Evolutionary conservation across 257 asterid species (phyloP).

Genomic region (Solanum chiquidenum): DNA sequence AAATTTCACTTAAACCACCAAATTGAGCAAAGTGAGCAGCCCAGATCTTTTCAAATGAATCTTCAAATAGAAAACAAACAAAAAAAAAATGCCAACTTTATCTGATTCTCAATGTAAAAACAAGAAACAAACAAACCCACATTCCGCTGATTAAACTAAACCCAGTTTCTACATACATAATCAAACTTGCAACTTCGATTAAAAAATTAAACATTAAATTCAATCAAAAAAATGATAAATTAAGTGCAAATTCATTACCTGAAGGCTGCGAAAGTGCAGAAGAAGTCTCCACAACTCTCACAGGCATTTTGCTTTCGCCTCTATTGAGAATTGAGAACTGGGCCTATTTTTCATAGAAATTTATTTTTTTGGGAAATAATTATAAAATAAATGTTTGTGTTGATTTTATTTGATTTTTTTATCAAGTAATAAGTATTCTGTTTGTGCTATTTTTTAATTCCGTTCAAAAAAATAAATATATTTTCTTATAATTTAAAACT

Average conservation of each 20-base stretch:
- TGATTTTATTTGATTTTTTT: background rate
- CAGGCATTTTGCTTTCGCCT: constrained; percentile 7
- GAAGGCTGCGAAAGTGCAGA: constrained; percentile 12
- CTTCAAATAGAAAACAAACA: background rate
- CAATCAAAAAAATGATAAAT: background rate
- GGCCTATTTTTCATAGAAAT: background rate
- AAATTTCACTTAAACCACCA: background rate
- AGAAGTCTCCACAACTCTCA: constrained; percentile 16
- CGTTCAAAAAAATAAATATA: too few species aligned
- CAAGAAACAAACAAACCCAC: background rate
- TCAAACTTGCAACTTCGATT: background rate
- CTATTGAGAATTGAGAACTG: background rate
- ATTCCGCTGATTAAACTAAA: background rate
- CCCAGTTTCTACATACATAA: background rate
- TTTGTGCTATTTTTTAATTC: background rate
- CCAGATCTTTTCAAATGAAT: background rate
- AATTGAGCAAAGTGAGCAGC: background rate
- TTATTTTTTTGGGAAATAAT: background rate
- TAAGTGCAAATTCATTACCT: background rate
- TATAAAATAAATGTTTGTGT: background rate
- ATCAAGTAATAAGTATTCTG: background rate
- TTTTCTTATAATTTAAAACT: too few species aligned
- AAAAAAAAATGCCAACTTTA: background rate
- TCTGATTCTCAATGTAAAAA: background rate
- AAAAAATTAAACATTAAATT: background rate